phyloP scores from a whole-genome alignment of 768 basidiomycete genomes.

The Suillus placidus region DNA sequence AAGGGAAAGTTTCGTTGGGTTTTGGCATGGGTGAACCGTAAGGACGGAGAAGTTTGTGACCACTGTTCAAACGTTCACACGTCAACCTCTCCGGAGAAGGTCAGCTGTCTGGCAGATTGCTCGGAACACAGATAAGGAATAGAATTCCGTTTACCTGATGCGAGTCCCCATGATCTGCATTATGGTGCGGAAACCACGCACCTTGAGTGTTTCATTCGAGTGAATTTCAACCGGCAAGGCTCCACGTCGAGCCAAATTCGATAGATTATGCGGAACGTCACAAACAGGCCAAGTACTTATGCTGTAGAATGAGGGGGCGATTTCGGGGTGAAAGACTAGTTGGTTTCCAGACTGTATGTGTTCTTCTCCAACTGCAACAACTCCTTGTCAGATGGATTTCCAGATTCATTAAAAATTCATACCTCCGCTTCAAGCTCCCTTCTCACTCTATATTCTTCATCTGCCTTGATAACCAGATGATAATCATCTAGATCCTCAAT shows the following conservation, averaged over 20 bases:
- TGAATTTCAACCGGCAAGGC: background rate
- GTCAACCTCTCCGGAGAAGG: background rate
- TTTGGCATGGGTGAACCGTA: too few relatives aligned
- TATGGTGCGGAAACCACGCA: background rate
- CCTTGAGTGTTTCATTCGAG: background rate
- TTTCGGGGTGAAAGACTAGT: background rate
- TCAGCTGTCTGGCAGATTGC: background rate
- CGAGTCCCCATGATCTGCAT: background rate
- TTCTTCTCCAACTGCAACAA: constrained; percentile 76
- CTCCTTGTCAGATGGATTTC: constrained; percentile 8
- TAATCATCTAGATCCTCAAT: constrained; percentile 87
- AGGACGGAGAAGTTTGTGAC: too few relatives aligned
- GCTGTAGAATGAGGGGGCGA: background rate
- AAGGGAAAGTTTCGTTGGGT: too few relatives aligned
- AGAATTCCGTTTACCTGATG: background rate
- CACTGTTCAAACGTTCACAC: constrained; percentile 1
- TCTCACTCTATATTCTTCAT: constrained; percentile 74
- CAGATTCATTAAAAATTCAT: constrained; percentile 23
- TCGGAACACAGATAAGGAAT: background rate
- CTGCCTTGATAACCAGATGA: constrained; percentile 82
- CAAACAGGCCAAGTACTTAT: background rate
- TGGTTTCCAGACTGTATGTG: constrained; percentile 69
- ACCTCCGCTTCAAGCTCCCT: constrained; percentile 79
- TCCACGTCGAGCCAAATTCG: background rate
- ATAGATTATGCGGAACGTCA: background rate